A percentile compares a stretch with the other conserved stretches of the same genome.
These are phyloP conservation scores for Suillus subluteus DNA, from an alignment of 768 basidiomycete genomes.

Conservation along the genomic window DNA sequence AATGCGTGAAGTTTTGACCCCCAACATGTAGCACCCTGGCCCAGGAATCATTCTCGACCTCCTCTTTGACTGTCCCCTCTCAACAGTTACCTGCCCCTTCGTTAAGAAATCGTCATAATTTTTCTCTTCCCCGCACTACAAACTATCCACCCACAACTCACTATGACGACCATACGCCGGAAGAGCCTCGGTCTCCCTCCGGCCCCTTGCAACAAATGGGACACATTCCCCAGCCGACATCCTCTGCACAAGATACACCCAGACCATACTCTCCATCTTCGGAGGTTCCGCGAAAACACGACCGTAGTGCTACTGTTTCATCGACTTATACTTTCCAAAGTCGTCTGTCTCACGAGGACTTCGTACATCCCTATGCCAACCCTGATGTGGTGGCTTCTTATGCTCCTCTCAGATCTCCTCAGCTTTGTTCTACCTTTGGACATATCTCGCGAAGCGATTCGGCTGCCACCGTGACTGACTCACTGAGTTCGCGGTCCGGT, in stretches of 20 bases:
- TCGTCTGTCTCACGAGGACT: constrained; percentile 35
- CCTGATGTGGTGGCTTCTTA: constrained; percentile 60
- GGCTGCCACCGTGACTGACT: constrained; percentile 52
- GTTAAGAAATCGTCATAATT: constrained; percentile 42
- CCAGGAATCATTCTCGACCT: constrained; percentile 62
- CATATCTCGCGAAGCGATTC: constrained; percentile 53
- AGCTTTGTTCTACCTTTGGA: constrained; percentile 34
- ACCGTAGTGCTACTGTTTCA: constrained; percentile 21
- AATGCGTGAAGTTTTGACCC: neutral
- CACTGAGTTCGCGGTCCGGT: constrained; percentile 41
- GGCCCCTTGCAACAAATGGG: constrained; percentile 14
- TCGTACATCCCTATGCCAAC: constrained; percentile 79
- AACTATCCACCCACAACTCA: constrained; percentile 16
- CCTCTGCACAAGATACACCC: constrained; percentile 10
- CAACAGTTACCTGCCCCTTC: constrained; percentile 21
- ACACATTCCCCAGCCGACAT: constrained; percentile 7
- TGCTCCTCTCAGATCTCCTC: constrained; percentile 34
- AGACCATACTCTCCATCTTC: constrained; percentile 17
- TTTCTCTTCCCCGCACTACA: constrained; percentile 42
- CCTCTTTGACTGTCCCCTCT: constrained; percentile 47
- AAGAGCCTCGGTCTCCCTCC: constrained; percentile 14
- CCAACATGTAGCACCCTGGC: constrained; percentile 51
- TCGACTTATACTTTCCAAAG: constrained; percentile 38
- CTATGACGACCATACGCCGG: constrained; percentile 13
- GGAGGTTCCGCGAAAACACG: constrained; percentile 17